Evolutionary conservation across 306 rosid species (phyloP), one percentile per base, ranked within the genome.

Genomic region (Cucurbita maxima): DNA sequence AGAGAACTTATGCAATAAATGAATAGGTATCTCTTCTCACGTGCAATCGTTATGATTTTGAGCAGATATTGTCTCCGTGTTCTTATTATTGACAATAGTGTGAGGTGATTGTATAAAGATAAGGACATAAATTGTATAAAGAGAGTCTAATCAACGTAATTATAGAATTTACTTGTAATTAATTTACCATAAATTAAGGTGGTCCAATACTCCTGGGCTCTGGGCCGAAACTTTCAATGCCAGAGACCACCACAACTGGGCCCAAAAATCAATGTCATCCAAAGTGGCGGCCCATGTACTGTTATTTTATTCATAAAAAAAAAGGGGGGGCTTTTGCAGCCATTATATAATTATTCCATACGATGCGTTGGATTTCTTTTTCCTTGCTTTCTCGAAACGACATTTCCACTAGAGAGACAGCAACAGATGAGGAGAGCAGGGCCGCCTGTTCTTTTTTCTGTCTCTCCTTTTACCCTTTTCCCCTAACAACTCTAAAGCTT

Each of bases 341-440:
- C 2, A 30, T 30, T 30, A 30, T 38, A 61, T 62, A 3, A 38
- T 38, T 38, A 16, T 37, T 62, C 30, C 4, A 62, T 37, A 60
- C 8, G 30, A 62, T 62, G 45, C 19, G 36, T 60, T 60, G 12
- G 7, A 36, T 62, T 7, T 62, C 50, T 63, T 41, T 64, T 14
- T 36, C 8, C 13, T 36, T 36, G 34, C 20, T 62, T 62, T 62
- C 69, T 64, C 10, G 10, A 5, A 64, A 41, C 52, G 40, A 64
- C 36, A 41, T 64, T 64, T 64, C 71, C 71, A 64, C 52, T 64
- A 38, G 34, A 12, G 71, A 64, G 71, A 64, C 71, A 41, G 52
- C 71, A 64, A 64, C 71, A 64, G 18, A 41, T 64, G 52, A 64
- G 52, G 52, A 62, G 70, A 41, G 52, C 48, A 61, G 48, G 45